These are phyloP conservation scores for Calonectria hawksworthii DNA, from an alignment of 2,329 filamentous ascomycete species.

Conservation along the genomic window DNA sequence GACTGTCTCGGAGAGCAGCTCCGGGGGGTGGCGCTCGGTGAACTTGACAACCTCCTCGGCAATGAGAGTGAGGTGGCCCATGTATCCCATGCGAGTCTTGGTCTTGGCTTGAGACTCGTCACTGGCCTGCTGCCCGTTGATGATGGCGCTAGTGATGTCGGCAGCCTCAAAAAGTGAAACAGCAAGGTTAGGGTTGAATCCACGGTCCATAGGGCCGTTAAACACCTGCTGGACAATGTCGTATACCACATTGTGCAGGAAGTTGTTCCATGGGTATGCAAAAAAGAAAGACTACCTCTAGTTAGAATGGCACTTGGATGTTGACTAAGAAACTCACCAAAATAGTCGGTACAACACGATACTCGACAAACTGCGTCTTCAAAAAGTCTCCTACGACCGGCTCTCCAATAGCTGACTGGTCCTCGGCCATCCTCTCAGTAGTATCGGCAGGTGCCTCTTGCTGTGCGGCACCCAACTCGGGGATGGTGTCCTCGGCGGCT, in stretches of 20 bases:
- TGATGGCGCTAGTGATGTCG: constrained; percentile 90
- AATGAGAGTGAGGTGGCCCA: constrained; percentile 97
- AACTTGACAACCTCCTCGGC: constrained; percentile 99
- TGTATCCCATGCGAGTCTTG: constrained; percentile 95
- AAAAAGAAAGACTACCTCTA: constrained; percentile 90
- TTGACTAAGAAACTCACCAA: constrained; percentile 71
- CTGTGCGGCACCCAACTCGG: constrained; percentile 22
- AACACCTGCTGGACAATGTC: constrained; percentile 99
- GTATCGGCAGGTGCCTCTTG: constrained; percentile 18
- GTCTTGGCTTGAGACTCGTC: constrained; percentile 87
- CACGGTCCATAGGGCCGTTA: constrained; percentile 97
- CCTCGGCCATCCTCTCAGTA: constrained; percentile 31
- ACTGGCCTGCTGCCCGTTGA: constrained; percentile 88
- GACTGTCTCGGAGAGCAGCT: constrained; percentile 86
- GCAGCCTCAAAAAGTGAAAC: constrained; percentile 94
- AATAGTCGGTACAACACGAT: constrained; percentile 95
- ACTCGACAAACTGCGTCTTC: constrained; percentile 96
- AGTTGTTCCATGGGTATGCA: constrained; percentile 99
- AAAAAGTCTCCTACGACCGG: constrained; percentile 94
- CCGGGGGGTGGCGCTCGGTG: constrained; percentile 91
- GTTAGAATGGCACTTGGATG: constrained; percentile 27
- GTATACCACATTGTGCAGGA: constrained; percentile 98
- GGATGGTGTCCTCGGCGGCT: constrained; percentile 18
- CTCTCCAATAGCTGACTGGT: constrained; percentile 48
- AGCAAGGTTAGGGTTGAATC: constrained; percentile 90